A percentile compares a stretch with the other conserved stretches of the same genome.
phyloP scores from a whole-genome alignment of 495 filamentous ascomycete species.

The Penicillium turbatum region DNA sequence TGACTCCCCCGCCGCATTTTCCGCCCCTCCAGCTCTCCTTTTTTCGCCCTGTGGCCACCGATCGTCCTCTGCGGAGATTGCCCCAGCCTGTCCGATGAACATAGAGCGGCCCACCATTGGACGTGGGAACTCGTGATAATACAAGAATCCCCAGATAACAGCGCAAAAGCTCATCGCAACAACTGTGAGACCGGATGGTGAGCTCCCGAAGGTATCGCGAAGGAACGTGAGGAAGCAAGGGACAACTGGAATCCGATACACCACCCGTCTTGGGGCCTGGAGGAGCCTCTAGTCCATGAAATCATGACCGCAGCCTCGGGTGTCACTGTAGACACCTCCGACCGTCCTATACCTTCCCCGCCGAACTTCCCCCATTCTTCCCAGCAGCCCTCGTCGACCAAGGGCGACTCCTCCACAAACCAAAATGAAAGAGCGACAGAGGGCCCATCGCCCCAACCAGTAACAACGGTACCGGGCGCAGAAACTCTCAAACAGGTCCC shows the following conservation, averaged over 20 bases:
- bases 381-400: background rate
- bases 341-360: constrained; percentile 6
- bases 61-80: constrained; percentile 26
- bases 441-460: constrained; percentile 10
- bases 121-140: background rate
- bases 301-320: constrained; percentile 27
- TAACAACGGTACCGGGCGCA: background rate
- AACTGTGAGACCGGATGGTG: constrained; percentile 21
- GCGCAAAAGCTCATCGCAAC: background rate
- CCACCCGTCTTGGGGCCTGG: constrained; percentile 8
- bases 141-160: background rate
- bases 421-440: constrained; percentile 18
- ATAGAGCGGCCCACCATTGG: constrained; percentile 13
- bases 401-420: constrained; percentile 8
- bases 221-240: constrained; percentile 19
- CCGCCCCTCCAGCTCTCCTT: constrained; percentile 26
- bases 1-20: constrained; percentile 19
- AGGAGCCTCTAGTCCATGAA: constrained; percentile 21
- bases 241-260: constrained; percentile 10
- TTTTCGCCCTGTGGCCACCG: constrained; percentile 23
- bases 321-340: constrained; percentile 21
- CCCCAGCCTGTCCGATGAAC: constrained; percentile 20
- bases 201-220: constrained; percentile 10
- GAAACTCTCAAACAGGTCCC: constrained; percentile 7
- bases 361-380: constrained; percentile 12